Base-by-base conservation (phyloP, 2,329 filamentous ascomycete species). In the Nigrograna mackinnonii region DNA sequence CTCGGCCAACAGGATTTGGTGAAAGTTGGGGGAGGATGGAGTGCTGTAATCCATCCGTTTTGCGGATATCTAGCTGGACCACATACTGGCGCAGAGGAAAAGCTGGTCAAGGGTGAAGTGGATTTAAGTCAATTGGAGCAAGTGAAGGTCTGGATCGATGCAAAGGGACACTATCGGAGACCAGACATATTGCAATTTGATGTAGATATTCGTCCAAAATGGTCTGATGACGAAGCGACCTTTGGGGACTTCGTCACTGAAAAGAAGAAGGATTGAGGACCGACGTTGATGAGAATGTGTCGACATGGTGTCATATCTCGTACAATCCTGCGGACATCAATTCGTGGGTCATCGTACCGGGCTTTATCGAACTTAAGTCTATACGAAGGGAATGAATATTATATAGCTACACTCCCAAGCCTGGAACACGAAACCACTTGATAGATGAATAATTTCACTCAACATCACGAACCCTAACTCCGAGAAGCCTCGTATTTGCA, bases 141-240 rank as follows among this genome's bases (percentile, higher is more conserved):
- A 17, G 65, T 69, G 4, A 68, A 69, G 45, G 65, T 69, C 2
- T 69, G 63, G 62, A 57, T 68, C 28, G 66, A 70, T 52, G 58
- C 55, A n/a, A 55, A 53, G 3, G 65, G 67, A 3, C 64, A 70
- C 36, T 70, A 69, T 37, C 51, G 62, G 33, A 51, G 66, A 6
- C 66, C 65, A 6, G 67, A 69, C 41, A 59, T 69, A 12, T 41
- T 69, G 26, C 49, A 65, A 11, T 69, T 68, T 33, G 39, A 40
- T 0, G 59, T 68, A 22, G 59, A 68, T 36, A 24, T 42, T 5
- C 40, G 48, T 9, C 54, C 62, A 7, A 45, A 60, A 32, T 67
- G 62, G 64, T 55, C 57, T 20, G 62, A 68, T 39, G 61, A 67
- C 13, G 33, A 6, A 13, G 30, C n/a, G 30, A 6, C n/a, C 6